These are phyloP conservation scores for Trichoderma asperelloides DNA, from an alignment of 495 filamentous ascomycete genomes.

Conservation along the genomic window DNA sequence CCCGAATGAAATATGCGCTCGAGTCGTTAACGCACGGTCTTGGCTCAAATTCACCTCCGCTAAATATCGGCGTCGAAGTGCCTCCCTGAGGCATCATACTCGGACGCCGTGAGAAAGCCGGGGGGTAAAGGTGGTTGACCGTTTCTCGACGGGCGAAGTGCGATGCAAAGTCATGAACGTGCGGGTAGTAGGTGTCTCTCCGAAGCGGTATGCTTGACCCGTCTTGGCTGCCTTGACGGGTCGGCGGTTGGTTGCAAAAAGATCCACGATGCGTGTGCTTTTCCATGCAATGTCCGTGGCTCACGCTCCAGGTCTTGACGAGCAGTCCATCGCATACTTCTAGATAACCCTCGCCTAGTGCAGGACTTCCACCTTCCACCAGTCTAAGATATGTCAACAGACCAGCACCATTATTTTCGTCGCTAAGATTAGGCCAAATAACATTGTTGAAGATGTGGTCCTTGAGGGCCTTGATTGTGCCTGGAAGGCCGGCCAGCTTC, in stretches of 20 bases:
- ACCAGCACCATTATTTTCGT: slow-evolving; percentile 91
- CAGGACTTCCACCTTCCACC: slow-evolving; percentile 75
- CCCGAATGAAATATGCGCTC: slow-evolving; percentile 84
- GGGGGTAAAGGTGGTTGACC: background rate
- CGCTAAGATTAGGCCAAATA: slow-evolving; percentile 95
- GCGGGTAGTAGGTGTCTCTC: slow-evolving; percentile 9
- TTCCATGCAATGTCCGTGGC: slow-evolving; percentile 81
- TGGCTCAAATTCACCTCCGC: slow-evolving; percentile 17
- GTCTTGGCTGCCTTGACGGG: slow-evolving; percentile 32
- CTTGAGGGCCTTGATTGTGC: slow-evolving; percentile 81
- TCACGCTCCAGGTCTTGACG: slow-evolving; percentile 70
- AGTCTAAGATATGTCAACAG: slow-evolving; percentile 85
- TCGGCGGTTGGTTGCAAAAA: slow-evolving; percentile 18
- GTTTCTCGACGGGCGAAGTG: slow-evolving; percentile 1
- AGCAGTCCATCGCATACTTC: slow-evolving; percentile 74
- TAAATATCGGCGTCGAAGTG: slow-evolving; percentile 15
- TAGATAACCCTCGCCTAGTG: slow-evolving; percentile 76
- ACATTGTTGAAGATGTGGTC: slow-evolving; percentile 93
- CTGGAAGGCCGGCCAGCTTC: slow-evolving; percentile 71
- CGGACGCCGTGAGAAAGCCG: slow-evolving; percentile 5
- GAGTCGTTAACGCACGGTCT: slow-evolving; percentile 62
- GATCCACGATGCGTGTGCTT: slow-evolving; percentile 54
- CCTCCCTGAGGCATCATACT: slow-evolving; percentile 1
- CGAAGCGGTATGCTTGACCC: background rate
- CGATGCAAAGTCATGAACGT: background rate